These are phyloP conservation scores for Epichloe sibirici DNA, from an alignment of 2,329 filamentous ascomycete genomes.

Conservation along the genomic window DNA sequence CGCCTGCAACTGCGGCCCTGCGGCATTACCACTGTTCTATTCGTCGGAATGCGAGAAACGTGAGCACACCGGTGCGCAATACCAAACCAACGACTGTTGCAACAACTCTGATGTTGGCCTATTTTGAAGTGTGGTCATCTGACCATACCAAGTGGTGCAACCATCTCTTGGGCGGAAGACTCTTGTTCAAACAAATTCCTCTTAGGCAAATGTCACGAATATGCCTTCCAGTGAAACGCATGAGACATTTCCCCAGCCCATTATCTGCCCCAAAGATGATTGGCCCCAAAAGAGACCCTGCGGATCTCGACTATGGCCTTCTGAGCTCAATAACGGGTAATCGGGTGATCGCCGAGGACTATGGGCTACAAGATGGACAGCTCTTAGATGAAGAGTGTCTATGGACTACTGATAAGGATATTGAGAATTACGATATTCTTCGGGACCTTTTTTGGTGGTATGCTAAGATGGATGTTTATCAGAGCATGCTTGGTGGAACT, in stretches of 20 bases:
- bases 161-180: conserved; percentile 73
- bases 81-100: conserved; percentile 74
- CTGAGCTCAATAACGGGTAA: conserved; percentile 29
- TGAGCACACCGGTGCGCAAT: conserved; percentile 56
- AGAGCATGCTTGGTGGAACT: conserved; percentile 80
- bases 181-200: conserved; percentile 73
- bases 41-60: conserved; percentile 62
- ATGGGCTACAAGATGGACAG: conserved; percentile 22
- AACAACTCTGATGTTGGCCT: conserved; percentile 73
- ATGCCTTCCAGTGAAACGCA: conserved; percentile 50
- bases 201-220: conserved; percentile 60
- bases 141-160: conserved; percentile 95
- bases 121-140: conserved; percentile 88
- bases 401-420: conserved; percentile 43
- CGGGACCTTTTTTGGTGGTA: conserved; percentile 95
- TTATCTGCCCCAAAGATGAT: not conserved
- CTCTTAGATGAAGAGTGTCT: conserved; percentile 12
- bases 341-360: conserved; percentile 24
- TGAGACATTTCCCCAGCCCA: conserved; percentile 13
- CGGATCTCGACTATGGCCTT: conserved; percentile 29
- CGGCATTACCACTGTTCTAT: conserved; percentile 87
- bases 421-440: conserved; percentile 68
- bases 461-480: conserved; percentile 84
- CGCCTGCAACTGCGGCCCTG: conserved; percentile 65
- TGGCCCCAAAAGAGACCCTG: conserved; percentile 16